Evolutionary conservation across 2,329 filamentous ascomycete genomes (phyloP), one percentile per base, ranked within the genome.

Genomic region (Aureobasidium sp.): DNA sequence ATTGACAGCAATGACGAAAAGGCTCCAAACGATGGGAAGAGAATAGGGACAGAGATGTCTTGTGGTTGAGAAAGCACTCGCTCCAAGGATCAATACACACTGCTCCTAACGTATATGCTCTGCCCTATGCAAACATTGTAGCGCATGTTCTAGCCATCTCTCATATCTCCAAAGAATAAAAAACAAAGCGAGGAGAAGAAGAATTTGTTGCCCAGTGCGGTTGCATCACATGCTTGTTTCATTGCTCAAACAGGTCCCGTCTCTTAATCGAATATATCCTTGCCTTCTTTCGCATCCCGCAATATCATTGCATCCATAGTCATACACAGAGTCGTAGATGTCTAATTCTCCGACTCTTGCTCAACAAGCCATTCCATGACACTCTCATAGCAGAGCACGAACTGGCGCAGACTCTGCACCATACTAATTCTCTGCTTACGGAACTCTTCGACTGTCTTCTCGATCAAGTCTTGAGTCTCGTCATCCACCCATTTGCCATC

Each of bases 361-460:
- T 78, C 74, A 12, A 81, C 79, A 32, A 94, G 75, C 92, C 93
- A 99, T 75, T 97, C 93, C 61, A 95, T 78, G 7, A 97, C 82
- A 44, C 90, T 95, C 78, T 99, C 94, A 74, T 99, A 99, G 74
- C 94, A 99, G 37, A 99, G 84, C 55, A 97, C 93, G 76, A 89
- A 97, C 73, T 99, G 94, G 64, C 90, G 82, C 63, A 97, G 77
- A 69, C 89, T 97, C 75, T 97, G 94, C 47, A 99, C 93, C 92
- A 97, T 99, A 75, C 92, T 97, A 24, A 97, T 77, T 66, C 94
- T 81, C 77, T 99, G 94, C 53, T 83, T 80, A 62, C 94, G 82
- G 74, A 99, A 96, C 69, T 97, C 92, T 68, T 94, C 89, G 1
- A 99, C 93, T 0, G 92, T 94, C 72, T 86, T 87, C 65, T 90